Evolutionary conservation across 176 grass and related monocot species (phyloP).

Genomic region (Oryza officinalis): DNA sequence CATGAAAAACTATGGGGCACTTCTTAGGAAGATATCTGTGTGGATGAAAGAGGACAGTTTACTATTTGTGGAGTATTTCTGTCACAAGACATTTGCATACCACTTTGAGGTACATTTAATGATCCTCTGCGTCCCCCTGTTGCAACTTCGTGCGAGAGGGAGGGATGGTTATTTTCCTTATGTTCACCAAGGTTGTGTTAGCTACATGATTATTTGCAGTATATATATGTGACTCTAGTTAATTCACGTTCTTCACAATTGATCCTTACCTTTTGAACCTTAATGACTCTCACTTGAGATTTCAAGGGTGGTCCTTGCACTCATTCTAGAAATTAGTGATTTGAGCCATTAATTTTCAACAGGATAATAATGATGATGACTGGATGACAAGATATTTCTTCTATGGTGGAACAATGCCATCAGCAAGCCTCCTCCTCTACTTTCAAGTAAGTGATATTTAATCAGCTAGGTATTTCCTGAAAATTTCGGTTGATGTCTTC

Average conservation of each 20-base stretch:
- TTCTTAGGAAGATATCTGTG: conserved; percentile 87
- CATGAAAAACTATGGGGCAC: conserved; percentile 96
- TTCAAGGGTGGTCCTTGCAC: too few species aligned
- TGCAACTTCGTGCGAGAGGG: too few species aligned
- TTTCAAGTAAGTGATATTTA: conserved; percentile 66
- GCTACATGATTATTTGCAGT: too few species aligned
- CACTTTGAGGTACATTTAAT: conserved; percentile 74
- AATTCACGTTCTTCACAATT: too few species aligned
- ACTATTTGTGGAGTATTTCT: conserved; percentile 82
- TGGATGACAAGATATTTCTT: conserved; percentile 99
- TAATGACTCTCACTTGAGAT: too few species aligned
- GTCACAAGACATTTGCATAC: conserved; percentile 77
- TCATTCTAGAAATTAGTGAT: too few species aligned
- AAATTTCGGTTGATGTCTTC: not conserved
- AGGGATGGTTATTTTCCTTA: too few species aligned
- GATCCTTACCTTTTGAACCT: too few species aligned
- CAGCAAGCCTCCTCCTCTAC: conserved; percentile 87
- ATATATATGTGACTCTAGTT: too few species aligned
- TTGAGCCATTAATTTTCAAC: conserved; percentile 5
- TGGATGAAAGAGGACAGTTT: conserved; percentile 90
- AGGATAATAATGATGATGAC: conserved; percentile 97
- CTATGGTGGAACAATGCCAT: conserved; percentile 92
- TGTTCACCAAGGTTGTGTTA: too few species aligned
- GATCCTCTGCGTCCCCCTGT: too few species aligned
- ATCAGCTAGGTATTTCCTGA: not conserved